Base-by-base conservation (phyloP, 768 basidiomycete species). In the Serendipita indica region DNA sequence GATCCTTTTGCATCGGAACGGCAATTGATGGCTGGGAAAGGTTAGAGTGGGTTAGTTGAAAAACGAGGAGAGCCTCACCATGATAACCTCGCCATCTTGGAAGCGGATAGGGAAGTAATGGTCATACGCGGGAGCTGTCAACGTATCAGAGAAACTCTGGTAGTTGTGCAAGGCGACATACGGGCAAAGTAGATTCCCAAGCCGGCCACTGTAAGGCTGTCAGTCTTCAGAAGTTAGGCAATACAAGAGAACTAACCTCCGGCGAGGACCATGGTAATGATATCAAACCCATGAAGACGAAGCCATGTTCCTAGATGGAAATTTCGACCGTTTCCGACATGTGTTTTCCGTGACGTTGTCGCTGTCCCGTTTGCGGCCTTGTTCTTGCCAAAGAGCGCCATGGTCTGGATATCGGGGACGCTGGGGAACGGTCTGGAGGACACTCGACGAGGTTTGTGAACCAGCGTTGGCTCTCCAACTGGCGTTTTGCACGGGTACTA, bases 181-280 rank as follows among this genome's bases (percentile, higher is more conserved):
- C 73, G 64, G 56, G 77, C 79, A 63, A 74, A 71, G 65, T 80
- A 79, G 3, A 80, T 73, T 16, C 79, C 79, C 14, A 80, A 66
- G 0, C 75, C 77, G 32, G 71, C 60, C 6, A 68, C 67, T 27
- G 33, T 32, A 43, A n/a, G 22, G 16, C 2, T 27, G 41, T 4
- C n/a, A n/a, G n/a, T n/a, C n/a, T 28, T 20, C 27, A 46, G 18
- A 18, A n/a, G n/a, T 3, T 39, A 58, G 37, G 37, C 32, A 16
- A 5, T 25, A 14, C 25, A 39, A 39, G 41, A 25, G 33, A 33
- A 58, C 57, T 73, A 58, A n/a, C 73, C 73, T n/a, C 77, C 79
- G 72, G 79, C 77, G n/a, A 75, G 64, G 0, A 73, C 75, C 78
- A 81, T 78, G 1, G 78, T 79, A 27, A 81, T 69, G 12, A 81